Conservation (phyloP, 192 early-diverging fungal species). For the Gaertneriomyces sp. region DNA sequence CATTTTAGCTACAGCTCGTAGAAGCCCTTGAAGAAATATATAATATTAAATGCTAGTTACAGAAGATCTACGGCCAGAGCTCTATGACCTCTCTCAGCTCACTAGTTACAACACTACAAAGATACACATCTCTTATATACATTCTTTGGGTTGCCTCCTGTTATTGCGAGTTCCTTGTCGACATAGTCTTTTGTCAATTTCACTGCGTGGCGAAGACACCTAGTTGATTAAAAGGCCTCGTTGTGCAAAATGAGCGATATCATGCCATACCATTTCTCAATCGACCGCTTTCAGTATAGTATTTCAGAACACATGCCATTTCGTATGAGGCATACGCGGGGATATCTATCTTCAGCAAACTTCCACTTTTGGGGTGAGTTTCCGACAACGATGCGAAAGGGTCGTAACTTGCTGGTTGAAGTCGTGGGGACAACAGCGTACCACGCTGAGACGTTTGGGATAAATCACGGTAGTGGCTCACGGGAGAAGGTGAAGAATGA, state of each 20-base stretch:
- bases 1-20: not conserved
- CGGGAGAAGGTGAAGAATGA: not conserved
- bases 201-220: not conserved
- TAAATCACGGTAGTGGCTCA: constrained; percentile 15
- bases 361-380: constrained; percentile 4
- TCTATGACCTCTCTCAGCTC: not conserved
- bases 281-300: constrained; percentile 6
- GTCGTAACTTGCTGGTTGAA: constrained; percentile 22
- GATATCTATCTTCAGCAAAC: not conserved
- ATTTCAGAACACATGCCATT: constrained; percentile 7
- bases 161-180: constrained; percentile 18
- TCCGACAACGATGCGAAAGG: not conserved
- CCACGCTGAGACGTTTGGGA: constrained; percentile 9
- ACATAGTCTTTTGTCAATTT: constrained; percentile 7
- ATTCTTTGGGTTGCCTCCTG: constrained; percentile 18
- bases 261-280: constrained; percentile 2
- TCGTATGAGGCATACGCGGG: constrained; percentile 12
- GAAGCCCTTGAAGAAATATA: too few relatives aligned
- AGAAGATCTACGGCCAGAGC: too few relatives aligned
- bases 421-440: constrained; percentile 4
- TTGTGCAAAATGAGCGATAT: too few relatives aligned
- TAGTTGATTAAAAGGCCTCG: too few relatives aligned
- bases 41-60: too few relatives aligned
- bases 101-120: not conserved
- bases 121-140: constrained; percentile 17